Evolutionary conservation across 2,329 filamentous ascomycete genomes (phyloP).

Genomic region (Calonectria naviculata): DNA sequence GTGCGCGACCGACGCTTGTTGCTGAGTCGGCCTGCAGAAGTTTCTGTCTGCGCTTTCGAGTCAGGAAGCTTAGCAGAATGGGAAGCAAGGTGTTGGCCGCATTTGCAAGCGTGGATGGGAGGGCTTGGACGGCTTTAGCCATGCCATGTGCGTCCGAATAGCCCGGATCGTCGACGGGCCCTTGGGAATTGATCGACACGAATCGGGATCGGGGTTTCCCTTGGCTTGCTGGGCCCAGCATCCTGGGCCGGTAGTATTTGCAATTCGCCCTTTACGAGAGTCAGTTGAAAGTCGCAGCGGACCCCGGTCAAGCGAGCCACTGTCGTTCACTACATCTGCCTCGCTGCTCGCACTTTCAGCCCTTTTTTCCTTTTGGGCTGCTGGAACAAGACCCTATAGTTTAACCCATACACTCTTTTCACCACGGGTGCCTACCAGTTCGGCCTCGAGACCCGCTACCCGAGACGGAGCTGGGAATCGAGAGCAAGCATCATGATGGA

Average conservation of each 20-base stretch:
- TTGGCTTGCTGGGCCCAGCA: neutral
- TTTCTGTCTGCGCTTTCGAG: neutral
- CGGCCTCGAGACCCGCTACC: constrained; percentile 4
- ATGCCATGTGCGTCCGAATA: constrained; percentile 1
- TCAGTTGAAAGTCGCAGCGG: neutral
- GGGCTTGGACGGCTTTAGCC: no score
- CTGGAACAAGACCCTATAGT: neutral
- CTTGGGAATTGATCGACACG: neutral
- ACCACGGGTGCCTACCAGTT: constrained; percentile 4
- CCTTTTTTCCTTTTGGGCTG: neutral
- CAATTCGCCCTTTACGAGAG: neutral
- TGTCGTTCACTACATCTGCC: neutral
- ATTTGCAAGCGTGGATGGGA: neutral
- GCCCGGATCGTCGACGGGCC: neutral
- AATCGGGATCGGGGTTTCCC: constrained; percentile 2
- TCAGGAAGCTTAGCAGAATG: neutral
- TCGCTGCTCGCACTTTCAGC: neutral
- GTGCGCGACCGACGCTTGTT: neutral
- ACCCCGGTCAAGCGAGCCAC: neutral
- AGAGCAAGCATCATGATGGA: neutral
- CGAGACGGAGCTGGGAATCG: neutral
- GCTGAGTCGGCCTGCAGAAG: neutral
- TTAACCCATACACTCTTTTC: neutral
- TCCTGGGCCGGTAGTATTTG: neutral
- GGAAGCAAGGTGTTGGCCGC: neutral